phyloP scores from a whole-genome alignment of 73 alveolate genomes.

The Uronychia binucleata region DNA sequence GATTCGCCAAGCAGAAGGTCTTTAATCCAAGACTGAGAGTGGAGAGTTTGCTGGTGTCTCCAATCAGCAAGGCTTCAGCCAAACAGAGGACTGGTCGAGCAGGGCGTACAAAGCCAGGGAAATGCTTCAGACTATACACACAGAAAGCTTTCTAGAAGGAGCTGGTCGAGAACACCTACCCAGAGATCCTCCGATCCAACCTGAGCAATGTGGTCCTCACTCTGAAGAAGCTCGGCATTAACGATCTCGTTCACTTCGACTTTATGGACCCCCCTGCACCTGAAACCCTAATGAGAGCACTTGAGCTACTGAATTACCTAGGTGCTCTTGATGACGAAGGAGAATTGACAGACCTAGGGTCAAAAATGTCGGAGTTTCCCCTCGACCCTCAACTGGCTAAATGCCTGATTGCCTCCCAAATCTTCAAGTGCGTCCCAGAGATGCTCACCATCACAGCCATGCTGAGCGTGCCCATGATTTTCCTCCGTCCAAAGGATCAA shows the following conservation, averaged over 20 bases:
- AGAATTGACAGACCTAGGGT: slow-evolving; percentile 96
- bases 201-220: slow-evolving; percentile 92
- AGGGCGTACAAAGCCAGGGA: slow-evolving; percentile 99
- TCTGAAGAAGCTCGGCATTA: slow-evolving; percentile 86
- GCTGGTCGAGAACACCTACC: slow-evolving; percentile 94
- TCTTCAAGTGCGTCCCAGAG: slow-evolving; percentile 94
- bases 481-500: slow-evolving; percentile 92
- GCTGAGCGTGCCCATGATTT: slow-evolving; percentile 94
- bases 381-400: slow-evolving; percentile 97
- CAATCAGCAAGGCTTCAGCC: slow-evolving; percentile 98
- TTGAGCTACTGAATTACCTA: slow-evolving; percentile 96
- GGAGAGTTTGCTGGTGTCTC: slow-evolving; percentile 96
- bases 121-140: slow-evolving; percentile 98
- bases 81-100: slow-evolving; percentile 99
- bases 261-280: slow-evolving; percentile 99
- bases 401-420: slow-evolving; percentile 89
- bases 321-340: slow-evolving; percentile 99
- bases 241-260: slow-evolving; percentile 98
- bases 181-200: slow-evolving; percentile 98
- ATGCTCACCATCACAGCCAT: slow-evolving; percentile 93
- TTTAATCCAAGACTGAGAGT: slow-evolving; percentile 99
- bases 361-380: slow-evolving; percentile 98
- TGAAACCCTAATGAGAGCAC: slow-evolving; percentile 98
- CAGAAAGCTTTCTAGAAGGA: slow-evolving; percentile 93
- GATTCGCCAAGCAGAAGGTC: slow-evolving; percentile 97